phyloP scores from a whole-genome alignment of 345 rosid species.

The Dovyalis caffra region DNA sequence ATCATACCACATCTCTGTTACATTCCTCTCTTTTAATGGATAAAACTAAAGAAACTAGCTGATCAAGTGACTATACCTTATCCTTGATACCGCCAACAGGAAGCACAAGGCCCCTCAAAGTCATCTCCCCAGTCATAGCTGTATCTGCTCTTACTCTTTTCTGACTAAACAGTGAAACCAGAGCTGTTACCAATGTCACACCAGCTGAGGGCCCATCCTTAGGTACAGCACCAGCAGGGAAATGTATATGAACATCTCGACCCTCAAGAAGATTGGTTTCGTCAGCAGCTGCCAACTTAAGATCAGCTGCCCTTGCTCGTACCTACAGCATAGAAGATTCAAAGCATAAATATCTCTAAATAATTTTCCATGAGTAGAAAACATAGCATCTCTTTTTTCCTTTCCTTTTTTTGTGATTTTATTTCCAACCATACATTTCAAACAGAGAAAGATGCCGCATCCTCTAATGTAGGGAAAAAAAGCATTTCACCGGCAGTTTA shows the following conservation, averaged over 20 bases:
- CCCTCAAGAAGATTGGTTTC: constrained; percentile 76
- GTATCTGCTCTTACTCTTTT: constrained; percentile 92
- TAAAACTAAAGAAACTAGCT: constrained; percentile 6
- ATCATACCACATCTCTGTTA: neutral
- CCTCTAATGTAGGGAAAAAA: neutral
- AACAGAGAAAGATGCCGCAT: neutral
- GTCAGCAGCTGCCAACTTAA: constrained; percentile 58
- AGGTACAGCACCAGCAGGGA: constrained; percentile 97
- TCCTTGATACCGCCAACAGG: constrained; percentile 99
- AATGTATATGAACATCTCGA: constrained; percentile 92
- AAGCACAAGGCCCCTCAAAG: constrained; percentile 91
- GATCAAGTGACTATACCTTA: constrained; percentile 47
- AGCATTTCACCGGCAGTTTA: neutral
- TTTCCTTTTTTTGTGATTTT: neutral
- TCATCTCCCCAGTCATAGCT: constrained; percentile 99
- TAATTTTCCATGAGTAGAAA: neutral
- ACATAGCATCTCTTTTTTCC: too few species aligned
- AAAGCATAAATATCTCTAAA: neutral
- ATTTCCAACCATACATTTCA: neutral
- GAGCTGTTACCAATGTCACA: constrained; percentile 90
- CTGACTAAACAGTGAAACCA: constrained; percentile 84
- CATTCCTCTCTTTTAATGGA: neutral
- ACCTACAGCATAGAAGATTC: constrained; percentile 45
- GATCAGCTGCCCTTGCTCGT: constrained; percentile 87
- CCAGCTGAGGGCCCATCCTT: constrained; percentile 99